These are phyloP conservation scores for Gossypioides kirkii DNA, from an alignment of 345 rosid species.

Conservation along the genomic window DNA sequence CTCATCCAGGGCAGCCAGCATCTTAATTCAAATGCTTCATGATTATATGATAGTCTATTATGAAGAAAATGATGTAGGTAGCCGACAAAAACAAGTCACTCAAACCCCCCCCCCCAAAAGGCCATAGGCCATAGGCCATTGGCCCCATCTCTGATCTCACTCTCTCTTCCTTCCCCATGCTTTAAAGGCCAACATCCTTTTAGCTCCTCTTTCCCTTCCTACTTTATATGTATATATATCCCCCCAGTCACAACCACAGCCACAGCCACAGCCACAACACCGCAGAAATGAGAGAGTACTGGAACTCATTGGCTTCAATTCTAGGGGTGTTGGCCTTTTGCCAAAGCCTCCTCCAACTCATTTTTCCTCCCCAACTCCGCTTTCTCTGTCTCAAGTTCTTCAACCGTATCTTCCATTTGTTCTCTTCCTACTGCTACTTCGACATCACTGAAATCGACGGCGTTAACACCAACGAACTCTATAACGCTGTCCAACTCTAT, in stretches of 20 bases:
- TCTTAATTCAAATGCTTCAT: not conserved
- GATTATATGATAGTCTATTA: not conserved
- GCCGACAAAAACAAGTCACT: not conserved
- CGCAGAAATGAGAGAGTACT: slow-evolving; percentile 55
- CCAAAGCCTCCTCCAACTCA: slow-evolving; percentile 58
- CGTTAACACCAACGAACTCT: slow-evolving; percentile 97
- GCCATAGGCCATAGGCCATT: not conserved
- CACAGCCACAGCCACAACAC: no score
- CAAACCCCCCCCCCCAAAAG: not conserved
- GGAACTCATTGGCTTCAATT: slow-evolving; percentile 78
- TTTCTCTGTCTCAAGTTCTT: slow-evolving; percentile 55
- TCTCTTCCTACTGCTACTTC: slow-evolving; percentile 70
- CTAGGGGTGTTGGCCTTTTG: slow-evolving; percentile 83
- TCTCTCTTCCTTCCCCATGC: no score
- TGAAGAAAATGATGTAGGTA: not conserved
- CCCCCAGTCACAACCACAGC: no score
- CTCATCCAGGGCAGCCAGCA: not conserved
- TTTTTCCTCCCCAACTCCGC: slow-evolving; percentile 90
- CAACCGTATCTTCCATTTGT: slow-evolving; percentile 45
- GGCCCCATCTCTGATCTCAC: slow-evolving; percentile 24
- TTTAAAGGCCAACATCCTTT: no score
- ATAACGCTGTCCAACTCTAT: slow-evolving; percentile 98
- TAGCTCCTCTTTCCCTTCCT: no score
- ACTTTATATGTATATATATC: no score
- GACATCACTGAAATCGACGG: slow-evolving; percentile 96